phyloP scores from a whole-genome alignment of 1,139 yeast species.

The Meyerozyma athensensis region DNA sequence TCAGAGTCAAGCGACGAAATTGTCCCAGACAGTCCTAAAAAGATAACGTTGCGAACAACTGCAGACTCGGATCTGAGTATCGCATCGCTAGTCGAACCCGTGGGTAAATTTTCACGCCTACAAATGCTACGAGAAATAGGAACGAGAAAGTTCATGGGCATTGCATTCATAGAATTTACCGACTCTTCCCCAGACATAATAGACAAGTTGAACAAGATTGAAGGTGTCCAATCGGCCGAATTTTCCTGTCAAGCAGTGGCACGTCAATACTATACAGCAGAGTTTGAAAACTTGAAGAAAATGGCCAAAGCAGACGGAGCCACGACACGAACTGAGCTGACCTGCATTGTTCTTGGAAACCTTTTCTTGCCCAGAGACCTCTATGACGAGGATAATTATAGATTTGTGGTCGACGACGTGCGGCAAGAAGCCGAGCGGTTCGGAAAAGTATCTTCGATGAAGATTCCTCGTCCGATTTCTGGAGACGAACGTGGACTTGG shows the following conservation, averaged over 20 bases:
- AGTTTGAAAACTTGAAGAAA: constrained; percentile 26
- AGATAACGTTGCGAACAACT: constrained; percentile 21
- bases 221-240: constrained; percentile 21
- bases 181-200: constrained; percentile 15
- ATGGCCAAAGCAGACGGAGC: constrained; percentile 34
- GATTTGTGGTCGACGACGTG: constrained; percentile 52
- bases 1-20: constrained; percentile 18
- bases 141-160: constrained; percentile 34
- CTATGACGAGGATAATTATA: constrained; percentile 44
- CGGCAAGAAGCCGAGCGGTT: constrained; percentile 44
- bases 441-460: constrained; percentile 52
- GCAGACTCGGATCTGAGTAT: neutral
- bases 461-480: constrained; percentile 63
- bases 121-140: constrained; percentile 34
- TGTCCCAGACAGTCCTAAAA: constrained; percentile 34
- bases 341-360: constrained; percentile 63
- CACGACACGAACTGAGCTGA: constrained; percentile 40
- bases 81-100: constrained; percentile 13
- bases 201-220: constrained; percentile 12
- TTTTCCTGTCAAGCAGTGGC: constrained; percentile 34
- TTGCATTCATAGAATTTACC: constrained; percentile 37
- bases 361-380: constrained; percentile 62
- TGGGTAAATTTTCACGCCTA: constrained; percentile 23
- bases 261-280: constrained; percentile 33
- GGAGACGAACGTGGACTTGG: constrained; percentile 63